Base-by-base conservation (phyloP, 768 basidiomycete species). In the Boletus pseudo-olivaceus region DNA sequence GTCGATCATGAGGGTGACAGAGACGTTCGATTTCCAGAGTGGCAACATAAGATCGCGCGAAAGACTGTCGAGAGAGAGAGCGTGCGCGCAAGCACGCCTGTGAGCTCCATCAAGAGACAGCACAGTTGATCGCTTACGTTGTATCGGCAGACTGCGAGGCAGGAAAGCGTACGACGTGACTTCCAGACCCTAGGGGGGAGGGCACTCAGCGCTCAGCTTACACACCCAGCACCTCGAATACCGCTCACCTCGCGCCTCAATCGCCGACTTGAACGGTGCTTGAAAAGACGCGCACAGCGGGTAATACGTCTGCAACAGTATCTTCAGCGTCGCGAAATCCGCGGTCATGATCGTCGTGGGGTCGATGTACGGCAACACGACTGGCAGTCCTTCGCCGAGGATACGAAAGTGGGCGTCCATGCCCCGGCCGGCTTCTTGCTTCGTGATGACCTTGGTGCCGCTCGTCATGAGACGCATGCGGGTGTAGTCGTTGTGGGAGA, bases 391-490 rank as follows among this genome's bases (percentile, higher is more conserved):
- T 64, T 98, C 96, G 19, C 83, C 82, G 19, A 96, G 80, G 27
- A 96, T 77, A 19, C 91, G 81, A 69, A 89, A 93, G n/a, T 70
- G 73, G 20, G 83, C 72, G 23, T 83, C 81, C 37, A 67, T 67
- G 4, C 79, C 83, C 41, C 81, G 81, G 2, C 79, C 83, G 2
- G 82, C 82, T 55, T 96, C 95, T 68, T 98, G 95, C 65, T 92
- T 90, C 7, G 84, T 82, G 70, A 98, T 89, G 12, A 93, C 85
- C 70, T 97, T 96, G 38, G 94, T 93, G 19, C 97, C 97, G n/a
- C 90, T 88, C 14, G 90, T 85, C 62, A 94, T 86, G 49, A 99
- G 82, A 2, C 97, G 85, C 51, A 98, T 79, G 27, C 87, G 84
- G 29, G 82, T 80, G 67, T 87, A 95, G 66, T 92, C 85, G 67